These are phyloP conservation scores for Colletotrichum lupini DNA, from an alignment of 2,329 filamentous ascomycete species.

Conservation along the genomic window DNA sequence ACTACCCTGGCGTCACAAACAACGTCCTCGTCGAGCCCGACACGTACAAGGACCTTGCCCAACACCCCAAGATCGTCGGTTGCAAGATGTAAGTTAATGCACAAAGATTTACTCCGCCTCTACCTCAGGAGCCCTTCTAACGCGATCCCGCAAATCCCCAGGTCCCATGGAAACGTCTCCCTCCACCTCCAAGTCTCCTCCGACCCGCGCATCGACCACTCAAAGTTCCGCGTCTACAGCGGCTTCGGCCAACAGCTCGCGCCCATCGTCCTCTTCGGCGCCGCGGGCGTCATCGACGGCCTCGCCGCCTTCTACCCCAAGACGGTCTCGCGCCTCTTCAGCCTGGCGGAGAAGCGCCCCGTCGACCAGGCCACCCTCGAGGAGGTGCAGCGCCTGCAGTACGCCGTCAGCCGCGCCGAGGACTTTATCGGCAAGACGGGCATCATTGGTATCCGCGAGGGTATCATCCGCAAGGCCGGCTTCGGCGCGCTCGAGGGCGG, in stretches of 20 bases:
- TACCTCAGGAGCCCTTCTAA: background rate
- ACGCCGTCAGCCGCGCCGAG: slow-evolving; percentile 69
- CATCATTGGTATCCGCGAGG: slow-evolving; percentile 74
- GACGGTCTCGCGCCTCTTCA: slow-evolving; percentile 68
- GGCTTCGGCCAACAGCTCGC: slow-evolving; percentile 75
- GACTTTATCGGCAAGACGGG: slow-evolving; percentile 71
- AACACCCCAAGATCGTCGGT: slow-evolving; percentile 74
- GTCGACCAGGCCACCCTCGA: slow-evolving; percentile 55
- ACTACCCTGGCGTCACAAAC: slow-evolving; percentile 75
- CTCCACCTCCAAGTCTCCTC: slow-evolving; percentile 72
- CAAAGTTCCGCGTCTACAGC: slow-evolving; percentile 71
- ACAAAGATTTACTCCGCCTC: background rate
- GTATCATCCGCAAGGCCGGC: slow-evolving; percentile 64
- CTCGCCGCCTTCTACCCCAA: slow-evolving; percentile 74
- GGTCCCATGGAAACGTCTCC: slow-evolving; percentile 72
- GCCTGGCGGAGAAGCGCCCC: slow-evolving; percentile 51
- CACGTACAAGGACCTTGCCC: slow-evolving; percentile 67
- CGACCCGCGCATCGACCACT: slow-evolving; percentile 69
- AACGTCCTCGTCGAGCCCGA: slow-evolving; percentile 67
- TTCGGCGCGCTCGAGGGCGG: slow-evolving; percentile 69
- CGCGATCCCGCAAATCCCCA: background rate
- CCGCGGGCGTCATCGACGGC: slow-evolving; percentile 74
- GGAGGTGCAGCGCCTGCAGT: slow-evolving; percentile 69
- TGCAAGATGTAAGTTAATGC: slow-evolving; percentile 64
- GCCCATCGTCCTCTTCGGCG: slow-evolving; percentile 71